phyloP scores from a whole-genome alignment of 2,329 filamentous ascomycete species.

The Dactylellina haptotyla region DNA sequence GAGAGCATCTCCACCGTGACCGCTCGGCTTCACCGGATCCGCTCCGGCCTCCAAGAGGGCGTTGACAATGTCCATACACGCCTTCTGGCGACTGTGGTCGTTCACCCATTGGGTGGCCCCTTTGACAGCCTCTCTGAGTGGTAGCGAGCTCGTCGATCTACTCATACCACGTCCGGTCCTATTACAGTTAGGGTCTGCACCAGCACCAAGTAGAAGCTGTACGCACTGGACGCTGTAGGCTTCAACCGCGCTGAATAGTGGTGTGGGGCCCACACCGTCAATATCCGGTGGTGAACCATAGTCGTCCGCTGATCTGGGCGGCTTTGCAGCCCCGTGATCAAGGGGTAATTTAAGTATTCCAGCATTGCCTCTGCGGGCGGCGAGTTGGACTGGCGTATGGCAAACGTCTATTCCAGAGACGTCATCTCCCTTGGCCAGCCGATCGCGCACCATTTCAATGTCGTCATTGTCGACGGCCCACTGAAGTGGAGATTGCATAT shows the following conservation, averaged over 20 bases:
- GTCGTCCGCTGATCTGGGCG: slow-evolving; percentile 11
- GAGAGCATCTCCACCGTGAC: slow-evolving; percentile 1
- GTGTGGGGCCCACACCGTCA: not conserved
- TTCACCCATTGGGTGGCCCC: not conserved
- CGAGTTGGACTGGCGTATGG: slow-evolving; percentile 14
- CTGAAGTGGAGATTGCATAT: slow-evolving; percentile 16
- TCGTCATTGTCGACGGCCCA: slow-evolving; percentile 19
- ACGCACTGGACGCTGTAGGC: slow-evolving; percentile 12
- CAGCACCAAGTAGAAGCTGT: slow-evolving; percentile 11
- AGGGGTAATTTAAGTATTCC: slow-evolving; percentile 13
- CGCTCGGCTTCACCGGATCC: slow-evolving; percentile 18
- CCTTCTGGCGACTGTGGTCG: not conserved
- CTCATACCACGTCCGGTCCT: not conserved
- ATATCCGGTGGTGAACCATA: slow-evolving; percentile 7
- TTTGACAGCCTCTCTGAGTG: slow-evolving; percentile 2
- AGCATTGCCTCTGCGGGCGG: not conserved
- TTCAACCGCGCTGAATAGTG: slow-evolving; percentile 5
- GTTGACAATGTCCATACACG: slow-evolving; percentile 13
- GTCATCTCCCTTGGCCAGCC: slow-evolving; percentile 13
- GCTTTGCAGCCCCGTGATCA: slow-evolving; percentile 14
- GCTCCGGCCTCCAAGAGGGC: slow-evolving; percentile 10
- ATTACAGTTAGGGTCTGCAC: slow-evolving; percentile 7
- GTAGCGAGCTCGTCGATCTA: not conserved
- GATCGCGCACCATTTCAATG: slow-evolving; percentile 12
- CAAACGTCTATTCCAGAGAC: slow-evolving; percentile 2